Evolutionary conservation across 2,329 filamentous ascomycete species (phyloP), one percentile per base, ranked within the genome.

Genomic region (Hirsutella minnesotensis): DNA sequence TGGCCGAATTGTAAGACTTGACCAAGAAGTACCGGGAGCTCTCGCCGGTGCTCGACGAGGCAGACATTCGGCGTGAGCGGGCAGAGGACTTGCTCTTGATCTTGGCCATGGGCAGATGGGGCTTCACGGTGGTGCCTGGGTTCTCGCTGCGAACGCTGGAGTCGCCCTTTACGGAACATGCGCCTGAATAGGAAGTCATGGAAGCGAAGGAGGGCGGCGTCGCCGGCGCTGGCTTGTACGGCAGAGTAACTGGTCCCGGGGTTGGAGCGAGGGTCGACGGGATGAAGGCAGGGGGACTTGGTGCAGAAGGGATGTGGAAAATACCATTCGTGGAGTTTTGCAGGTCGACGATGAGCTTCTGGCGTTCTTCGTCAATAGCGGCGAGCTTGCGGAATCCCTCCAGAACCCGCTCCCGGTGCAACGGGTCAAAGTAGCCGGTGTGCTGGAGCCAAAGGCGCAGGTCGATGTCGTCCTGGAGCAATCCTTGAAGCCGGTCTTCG

Each of bases 1-100:
- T n/a, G n/a, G n/a, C n/a, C n/a, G n/a, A n/a, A n/a, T 70, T 73
- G 39, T 68, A 69, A 3, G 64, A 63, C 42, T 70, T 69, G 49
- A 69, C 38, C 4, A 64, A 49, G 29, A 65, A 65, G 44, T 55
- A 66, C 5, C 58, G 56, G 3, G 43, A 30, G 4, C 42, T 35
- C 15, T 24, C 4, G 13, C 7, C 15, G 1, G 8, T 18, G 7
- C 16, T 21, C 27, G 21, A 16, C n/a, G 37, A n/a, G 9, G 5
- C 18, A 9, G 19, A 4, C 13, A 16, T 13, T 13, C 30, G 12
- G 9, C 13, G 22, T 12, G 39, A 18, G 33, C 33, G 20, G 5
- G 39, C 19, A 31, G n/a, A 1, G 19, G 15, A 15, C 15, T 16
- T 35, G 30, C 12, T n/a, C 30, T 31, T 7, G 30, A 12, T n/a